Percentiles rank a stretch among this genome's conserved stretches.
phyloP scores from a whole-genome alignment of 164 flowering plant genomes.

The Platanus orientalis region DNA sequence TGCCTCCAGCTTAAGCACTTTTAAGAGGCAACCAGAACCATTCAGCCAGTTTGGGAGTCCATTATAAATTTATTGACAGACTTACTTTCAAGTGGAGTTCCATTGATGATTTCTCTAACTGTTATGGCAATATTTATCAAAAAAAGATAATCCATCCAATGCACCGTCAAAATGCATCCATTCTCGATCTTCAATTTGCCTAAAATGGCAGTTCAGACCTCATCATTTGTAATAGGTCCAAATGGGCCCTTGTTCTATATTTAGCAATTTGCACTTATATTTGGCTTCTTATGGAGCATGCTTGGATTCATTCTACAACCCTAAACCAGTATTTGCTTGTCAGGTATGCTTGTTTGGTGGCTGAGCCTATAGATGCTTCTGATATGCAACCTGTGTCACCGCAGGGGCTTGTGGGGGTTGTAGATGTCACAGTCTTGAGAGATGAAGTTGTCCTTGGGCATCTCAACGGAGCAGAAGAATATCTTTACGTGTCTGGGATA shows the following conservation, averaged over 20 bases:
- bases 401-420: constrained; percentile 58
- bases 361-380: constrained; percentile 32
- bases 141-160: no score
- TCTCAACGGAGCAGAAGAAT: constrained; percentile 59
- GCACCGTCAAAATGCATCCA: no score
- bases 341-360: constrained; percentile 93
- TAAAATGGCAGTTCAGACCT: no score
- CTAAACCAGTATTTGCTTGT: constrained; percentile 3
- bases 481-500: constrained; percentile 82
- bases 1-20: not conserved
- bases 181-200: no score
- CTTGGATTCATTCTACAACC: not conserved
- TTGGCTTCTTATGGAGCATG: not conserved
- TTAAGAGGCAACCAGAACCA: no score
- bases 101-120: no score
- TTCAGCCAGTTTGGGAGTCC: no score
- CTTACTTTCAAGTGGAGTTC: no score
- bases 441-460: constrained; percentile 51
- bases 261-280: no score
- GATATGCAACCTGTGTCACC: constrained; percentile 4
- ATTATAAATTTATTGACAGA: not conserved
- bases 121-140: no score
- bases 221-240: no score
- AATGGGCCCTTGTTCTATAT: no score
- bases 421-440: constrained; percentile 64